Evolutionary conservation across 305 asterid genomes (phyloP).

Genomic region (Fraxinus ornus): DNA sequence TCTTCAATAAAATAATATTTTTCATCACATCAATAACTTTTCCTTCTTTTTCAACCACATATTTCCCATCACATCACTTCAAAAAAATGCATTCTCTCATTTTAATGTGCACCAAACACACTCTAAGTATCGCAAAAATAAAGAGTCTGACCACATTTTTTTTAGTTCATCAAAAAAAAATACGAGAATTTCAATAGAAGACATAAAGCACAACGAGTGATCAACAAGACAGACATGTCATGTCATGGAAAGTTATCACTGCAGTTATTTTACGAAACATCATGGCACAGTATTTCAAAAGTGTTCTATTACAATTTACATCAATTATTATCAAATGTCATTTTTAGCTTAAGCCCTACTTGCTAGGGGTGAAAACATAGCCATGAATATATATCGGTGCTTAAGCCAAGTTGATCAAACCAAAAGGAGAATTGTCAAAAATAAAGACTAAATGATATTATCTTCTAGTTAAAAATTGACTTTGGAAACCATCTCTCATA

Average conservation of each 20-base stretch:
- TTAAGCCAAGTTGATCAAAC: not conserved
- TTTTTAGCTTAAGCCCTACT: not conserved
- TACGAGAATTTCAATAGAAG: not conserved
- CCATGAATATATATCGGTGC: not conserved
- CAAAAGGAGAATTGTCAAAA: not conserved
- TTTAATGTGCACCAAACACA: too few relatives aligned
- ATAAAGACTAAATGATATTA: not conserved
- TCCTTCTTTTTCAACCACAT: too few relatives aligned
- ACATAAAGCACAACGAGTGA: not conserved
- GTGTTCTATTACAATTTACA: not conserved
- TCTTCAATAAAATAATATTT: too few relatives aligned
- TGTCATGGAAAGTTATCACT: not conserved
- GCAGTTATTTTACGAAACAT: not conserved
- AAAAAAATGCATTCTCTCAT: too few relatives aligned
- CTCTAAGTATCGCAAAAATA: not conserved
- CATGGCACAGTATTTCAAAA: not conserved
- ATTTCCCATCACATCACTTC: too few relatives aligned
- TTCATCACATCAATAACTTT: too few relatives aligned
- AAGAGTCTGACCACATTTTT: too few relatives aligned
- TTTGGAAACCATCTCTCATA: not conserved
- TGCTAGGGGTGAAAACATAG: not conserved
- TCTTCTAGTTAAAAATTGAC: constrained; percentile 13
- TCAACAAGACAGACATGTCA: too few relatives aligned
- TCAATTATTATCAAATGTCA: not conserved
- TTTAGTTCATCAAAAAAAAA: too few relatives aligned